Evolutionary conservation across 1,284 basidiomycete species (phyloP).

Genomic region (Rhizoctonia solani): DNA sequence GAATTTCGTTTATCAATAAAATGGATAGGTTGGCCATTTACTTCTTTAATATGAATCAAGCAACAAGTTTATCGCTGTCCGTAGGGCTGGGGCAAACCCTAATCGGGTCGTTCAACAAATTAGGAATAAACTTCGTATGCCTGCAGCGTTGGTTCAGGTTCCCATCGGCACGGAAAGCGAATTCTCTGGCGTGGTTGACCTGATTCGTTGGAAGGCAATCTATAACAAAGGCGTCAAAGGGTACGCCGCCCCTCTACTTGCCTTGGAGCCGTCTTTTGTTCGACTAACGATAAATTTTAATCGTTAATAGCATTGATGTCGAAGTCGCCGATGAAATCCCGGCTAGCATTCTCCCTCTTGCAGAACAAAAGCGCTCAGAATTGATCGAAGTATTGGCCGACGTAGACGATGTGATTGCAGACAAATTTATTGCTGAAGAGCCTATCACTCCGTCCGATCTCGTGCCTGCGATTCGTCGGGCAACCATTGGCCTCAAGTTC

Average conservation of each 20-base stretch:
- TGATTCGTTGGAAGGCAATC: slow-evolving; percentile 93
- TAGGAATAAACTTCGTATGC: slow-evolving; percentile 86
- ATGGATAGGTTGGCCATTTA: slow-evolving; percentile 81
- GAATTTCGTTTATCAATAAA: slow-evolving; percentile 98
- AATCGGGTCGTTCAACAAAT: slow-evolving; percentile 95
- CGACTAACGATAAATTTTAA: background rate
- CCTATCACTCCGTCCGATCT: slow-evolving; percentile 75
- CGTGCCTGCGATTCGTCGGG: slow-evolving; percentile 82
- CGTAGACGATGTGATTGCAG: slow-evolving; percentile 92
- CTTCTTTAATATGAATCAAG: background rate
- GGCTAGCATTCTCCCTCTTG: slow-evolving; percentile 68
- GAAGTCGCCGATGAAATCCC: slow-evolving; percentile 92
- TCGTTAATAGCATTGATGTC: slow-evolving; percentile 63
- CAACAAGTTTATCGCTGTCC: slow-evolving; percentile 10
- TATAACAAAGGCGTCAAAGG: slow-evolving; percentile 97
- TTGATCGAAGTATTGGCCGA: slow-evolving; percentile 96
- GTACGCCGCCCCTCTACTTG: too few relatives aligned
- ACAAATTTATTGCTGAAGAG: slow-evolving; percentile 88
- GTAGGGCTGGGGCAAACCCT: slow-evolving; percentile 92
- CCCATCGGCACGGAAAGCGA: slow-evolving; percentile 93
- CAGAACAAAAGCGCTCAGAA: slow-evolving; percentile 82
- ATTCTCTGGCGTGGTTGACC: slow-evolving; percentile 89
- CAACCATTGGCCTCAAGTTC: slow-evolving; percentile 88
- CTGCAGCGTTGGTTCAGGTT: slow-evolving; percentile 94
- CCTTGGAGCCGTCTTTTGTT: slow-evolving; percentile 17